Evolutionary conservation across 1,139 yeast species (phyloP).

Genomic region (Taphrina betulina): DNA sequence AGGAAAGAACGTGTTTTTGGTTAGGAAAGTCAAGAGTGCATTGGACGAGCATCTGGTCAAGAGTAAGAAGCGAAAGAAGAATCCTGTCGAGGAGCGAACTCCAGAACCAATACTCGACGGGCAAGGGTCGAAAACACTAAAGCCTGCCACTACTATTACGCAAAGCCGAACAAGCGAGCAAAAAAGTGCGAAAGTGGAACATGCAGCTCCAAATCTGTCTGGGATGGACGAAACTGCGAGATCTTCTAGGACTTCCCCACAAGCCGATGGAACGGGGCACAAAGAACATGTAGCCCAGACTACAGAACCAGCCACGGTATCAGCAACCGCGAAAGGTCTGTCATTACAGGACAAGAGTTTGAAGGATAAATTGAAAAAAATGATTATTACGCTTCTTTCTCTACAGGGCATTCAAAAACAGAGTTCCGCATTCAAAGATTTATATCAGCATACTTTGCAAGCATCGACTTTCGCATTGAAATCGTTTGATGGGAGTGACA

Average conservation of each 20-base stretch:
- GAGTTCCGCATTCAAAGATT: constrained; percentile 5
- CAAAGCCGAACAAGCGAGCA: background rate
- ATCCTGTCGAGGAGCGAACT: background rate
- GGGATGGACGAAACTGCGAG: too few species aligned
- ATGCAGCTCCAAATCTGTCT: too few species aligned
- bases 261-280: background rate
- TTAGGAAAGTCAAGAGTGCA: constrained; percentile 8
- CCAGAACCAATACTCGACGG: background rate
- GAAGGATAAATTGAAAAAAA: constrained; percentile 25
- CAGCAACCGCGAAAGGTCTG: background rate
- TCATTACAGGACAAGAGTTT: background rate
- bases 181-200: too few species aligned
- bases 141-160: too few species aligned
- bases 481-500: background rate
- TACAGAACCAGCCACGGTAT: background rate
- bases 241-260: too few species aligned
- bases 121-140: background rate
- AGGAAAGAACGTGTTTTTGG: constrained; percentile 4
- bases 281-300: background rate
- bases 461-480: constrained; percentile 25
- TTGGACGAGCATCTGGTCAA: constrained; percentile 13
- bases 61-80: background rate
- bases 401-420: constrained; percentile 14
- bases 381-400: constrained; percentile 11
- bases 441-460: constrained; percentile 26